Conservation (phyloP, 805 yeast genomes). For the Alloascoidea hylecoeti region DNA sequence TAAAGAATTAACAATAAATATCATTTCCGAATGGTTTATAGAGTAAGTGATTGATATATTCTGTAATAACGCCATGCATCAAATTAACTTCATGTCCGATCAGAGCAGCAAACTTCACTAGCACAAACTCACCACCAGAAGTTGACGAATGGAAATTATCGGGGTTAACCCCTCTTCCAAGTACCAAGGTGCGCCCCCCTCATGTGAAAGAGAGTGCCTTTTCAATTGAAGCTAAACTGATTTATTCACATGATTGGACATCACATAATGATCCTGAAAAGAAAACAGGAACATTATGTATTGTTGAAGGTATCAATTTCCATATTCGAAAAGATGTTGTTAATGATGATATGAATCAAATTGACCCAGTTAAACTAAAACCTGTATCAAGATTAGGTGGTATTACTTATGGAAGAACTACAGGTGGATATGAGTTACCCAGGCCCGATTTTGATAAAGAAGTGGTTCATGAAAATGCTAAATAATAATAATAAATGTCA, state of each 20-base stretch:
- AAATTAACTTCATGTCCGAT: too few relatives aligned
- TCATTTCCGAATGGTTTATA: constrained; percentile 47
- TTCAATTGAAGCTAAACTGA: constrained; percentile 38
- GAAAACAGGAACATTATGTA: constrained; percentile 22
- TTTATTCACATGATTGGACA: constrained; percentile 27
- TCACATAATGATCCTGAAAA: constrained; percentile 22
- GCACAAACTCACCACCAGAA: constrained; percentile 30
- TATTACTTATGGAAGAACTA: constrained; percentile 28
- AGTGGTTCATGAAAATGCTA: too few relatives aligned
- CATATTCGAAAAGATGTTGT: constrained; percentile 42
- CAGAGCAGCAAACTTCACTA: constrained; percentile 47
- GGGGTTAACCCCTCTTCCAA: constrained; percentile 34
- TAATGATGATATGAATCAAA: constrained; percentile 20
- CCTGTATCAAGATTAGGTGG: constrained; percentile 46
- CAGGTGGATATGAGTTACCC: constrained; percentile 29
- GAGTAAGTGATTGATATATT: background rate
- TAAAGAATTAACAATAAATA: constrained; percentile 37
- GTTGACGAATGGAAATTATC: constrained; percentile 41
- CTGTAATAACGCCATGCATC: too few relatives aligned
- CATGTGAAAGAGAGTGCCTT: constrained; percentile 52
- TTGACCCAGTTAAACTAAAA: constrained; percentile 32
- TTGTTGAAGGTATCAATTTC: constrained; percentile 43
- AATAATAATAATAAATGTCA: too few relatives aligned
- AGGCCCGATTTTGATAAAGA: constrained; percentile 34
- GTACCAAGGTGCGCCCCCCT: constrained; percentile 32